Conservation (phyloP, 2,329 filamentous ascomycete genomes). For the Trichophyton rubrum region DNA sequence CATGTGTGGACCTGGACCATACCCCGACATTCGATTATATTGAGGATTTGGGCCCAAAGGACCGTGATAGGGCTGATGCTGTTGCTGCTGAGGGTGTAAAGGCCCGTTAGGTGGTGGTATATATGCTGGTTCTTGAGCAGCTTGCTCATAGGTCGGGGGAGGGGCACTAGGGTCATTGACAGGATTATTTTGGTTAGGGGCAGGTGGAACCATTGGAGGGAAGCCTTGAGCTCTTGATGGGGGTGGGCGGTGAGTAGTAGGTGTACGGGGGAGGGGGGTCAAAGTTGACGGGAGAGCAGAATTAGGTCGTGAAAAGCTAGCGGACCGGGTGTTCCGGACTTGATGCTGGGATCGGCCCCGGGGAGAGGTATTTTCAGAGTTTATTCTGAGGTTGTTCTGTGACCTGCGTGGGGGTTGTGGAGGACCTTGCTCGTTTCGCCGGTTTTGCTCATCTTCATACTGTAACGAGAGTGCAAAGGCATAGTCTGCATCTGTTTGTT, state of each 20-base stretch:
- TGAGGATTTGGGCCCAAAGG: not conserved
- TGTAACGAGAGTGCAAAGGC: conserved; percentile 85
- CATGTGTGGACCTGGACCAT: not conserved
- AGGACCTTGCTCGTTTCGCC: conserved; percentile 23
- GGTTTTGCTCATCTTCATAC: conserved; percentile 75
- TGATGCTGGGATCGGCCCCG: not conserved
- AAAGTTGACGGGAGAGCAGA: conserved; percentile 8
- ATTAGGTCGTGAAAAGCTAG: conserved; percentile 14
- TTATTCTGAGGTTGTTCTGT: not conserved
- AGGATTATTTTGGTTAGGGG: conserved; percentile 28
- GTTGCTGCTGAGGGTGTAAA: not conserved
- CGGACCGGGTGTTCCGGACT: not conserved
- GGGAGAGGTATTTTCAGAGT: not conserved
- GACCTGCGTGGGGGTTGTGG: conserved; percentile 3
- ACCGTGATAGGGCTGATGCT: not conserved
- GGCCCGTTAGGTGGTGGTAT: conserved; percentile 32
- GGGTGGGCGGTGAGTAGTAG: conserved; percentile 10
- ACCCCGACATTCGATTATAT: not conserved
- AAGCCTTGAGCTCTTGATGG: conserved; percentile 12
- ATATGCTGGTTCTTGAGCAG: conserved; percentile 45
- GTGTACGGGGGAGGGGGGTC: conserved; percentile 12
- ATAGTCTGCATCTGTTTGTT: conserved; percentile 58
- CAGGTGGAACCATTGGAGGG: conserved; percentile 27
- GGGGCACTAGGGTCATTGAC: conserved; percentile 41
- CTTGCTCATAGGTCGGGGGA: conserved; percentile 55